These are phyloP conservation scores for Dactylellina parvicollis DNA, from an alignment of 2,329 filamentous ascomycete genomes.

Conservation along the genomic window DNA sequence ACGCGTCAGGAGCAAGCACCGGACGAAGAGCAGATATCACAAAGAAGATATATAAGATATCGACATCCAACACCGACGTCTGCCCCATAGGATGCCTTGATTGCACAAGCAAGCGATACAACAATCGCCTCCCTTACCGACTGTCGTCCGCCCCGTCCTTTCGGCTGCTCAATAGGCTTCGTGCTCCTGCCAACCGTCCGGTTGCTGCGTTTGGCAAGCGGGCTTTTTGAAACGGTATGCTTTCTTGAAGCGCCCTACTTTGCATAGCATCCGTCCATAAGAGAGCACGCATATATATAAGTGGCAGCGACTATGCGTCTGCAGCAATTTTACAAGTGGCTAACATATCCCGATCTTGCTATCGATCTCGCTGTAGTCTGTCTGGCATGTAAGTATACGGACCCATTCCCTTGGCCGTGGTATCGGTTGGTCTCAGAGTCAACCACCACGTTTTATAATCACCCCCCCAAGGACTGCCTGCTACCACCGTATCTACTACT, in stretches of 20 bases:
- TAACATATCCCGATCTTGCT: neutral
- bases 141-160: too few relatives aligned
- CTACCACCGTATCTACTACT: too few relatives aligned
- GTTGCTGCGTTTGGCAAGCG: conserved; percentile 2
- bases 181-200: neutral
- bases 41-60: too few relatives aligned
- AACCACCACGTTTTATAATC: conserved; percentile 48
- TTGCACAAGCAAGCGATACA: conserved; percentile 16
- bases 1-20: too few relatives aligned
- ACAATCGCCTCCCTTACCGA: conserved; percentile 31
- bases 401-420: conserved; percentile 49
- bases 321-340: conserved; percentile 29
- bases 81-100: too few relatives aligned
- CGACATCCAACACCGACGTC: too few relatives aligned
- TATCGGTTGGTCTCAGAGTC: conserved; percentile 31
- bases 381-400: conserved; percentile 22
- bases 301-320: too few relatives aligned
- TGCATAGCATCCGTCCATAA: too few relatives aligned
- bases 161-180: conserved; percentile 22
- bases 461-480: neutral
- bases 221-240: conserved; percentile 15
- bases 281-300: too few relatives aligned
- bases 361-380: too few relatives aligned
- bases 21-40: too few relatives aligned
- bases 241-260: too few relatives aligned